Evolutionary conservation across 352 stramenopile genomes (phyloP), one percentile per base, ranked within the genome.

Genomic region (Peronospora destructor): DNA sequence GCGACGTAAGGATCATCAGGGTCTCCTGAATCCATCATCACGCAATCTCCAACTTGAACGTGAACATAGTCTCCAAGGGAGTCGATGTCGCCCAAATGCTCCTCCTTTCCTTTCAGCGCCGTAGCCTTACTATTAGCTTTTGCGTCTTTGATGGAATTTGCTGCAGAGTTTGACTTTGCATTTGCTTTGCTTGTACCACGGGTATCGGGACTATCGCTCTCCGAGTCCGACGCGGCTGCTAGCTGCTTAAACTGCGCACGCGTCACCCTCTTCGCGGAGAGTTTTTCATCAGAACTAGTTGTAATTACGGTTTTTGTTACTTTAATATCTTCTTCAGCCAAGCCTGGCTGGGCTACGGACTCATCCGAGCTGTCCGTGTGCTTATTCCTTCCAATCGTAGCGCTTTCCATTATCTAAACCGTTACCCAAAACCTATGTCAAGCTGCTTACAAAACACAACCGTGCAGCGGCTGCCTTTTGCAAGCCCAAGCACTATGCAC

Each of bases 11-110:
- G 59, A 46, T 92, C 65, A 21, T 85, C 59, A 0, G 69, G 45
- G 37, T 85, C 68, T 33, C 77, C 75, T 25, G 78, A 90, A 66
- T 91, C 77, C 41, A 92, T 50, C 37, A 90, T 56, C 36, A 92
- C 79, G 25, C 76, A 89, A 57, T 92, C 78, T 10, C 81, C 81
- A 8, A 86, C 75, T 49, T 88, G 61, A 1, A 90, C 65, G 23
- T 75, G 59, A 28, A 89, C 57, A 33, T 83, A 87, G 34, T 88
- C 73, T 7, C 53, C 74, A 13, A 66, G 49, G 9, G 56, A 63
- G 28, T 79, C 69, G 45, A 67, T 73, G 42, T 78, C 70, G n/a
- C 78, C 69, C 30, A 56, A 68, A 9, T 71, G 64, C 40, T 40
- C 51, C 32, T 65, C 59, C 60, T 61, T 54, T 16, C 10, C 19